Conservation (phyloP, 2,329 filamentous ascomycete species). For the Aureobasidium musti region DNA sequence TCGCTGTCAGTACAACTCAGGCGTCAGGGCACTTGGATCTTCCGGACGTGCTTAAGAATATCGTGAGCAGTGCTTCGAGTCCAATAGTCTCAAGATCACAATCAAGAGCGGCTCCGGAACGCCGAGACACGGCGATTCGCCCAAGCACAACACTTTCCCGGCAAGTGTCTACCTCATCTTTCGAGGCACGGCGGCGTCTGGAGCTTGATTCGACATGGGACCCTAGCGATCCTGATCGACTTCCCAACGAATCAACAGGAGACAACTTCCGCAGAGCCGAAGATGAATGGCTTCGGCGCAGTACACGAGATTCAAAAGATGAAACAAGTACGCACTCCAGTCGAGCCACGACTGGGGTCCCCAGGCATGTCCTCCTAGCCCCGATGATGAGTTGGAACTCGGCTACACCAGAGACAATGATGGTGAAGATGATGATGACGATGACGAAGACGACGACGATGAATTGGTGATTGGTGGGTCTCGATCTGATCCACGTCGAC, state of each 20-base stretch:
- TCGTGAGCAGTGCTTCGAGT: slow-evolving; percentile 38
- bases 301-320: slow-evolving; percentile 41
- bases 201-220: slow-evolving; percentile 32
- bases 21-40: slow-evolving; percentile 62
- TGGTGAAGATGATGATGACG: slow-evolving; percentile 11
- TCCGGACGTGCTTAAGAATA: slow-evolving; percentile 50
- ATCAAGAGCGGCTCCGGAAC: slow-evolving; percentile 31
- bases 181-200: slow-evolving; percentile 33
- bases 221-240: slow-evolving; percentile 32
- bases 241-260: slow-evolving; percentile 38
- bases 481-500: slow-evolving; percentile 11
- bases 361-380: slow-evolving; percentile 50
- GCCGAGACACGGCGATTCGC: slow-evolving; percentile 33
- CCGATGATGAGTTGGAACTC: slow-evolving; percentile 51
- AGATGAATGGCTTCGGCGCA: slow-evolving; percentile 40
- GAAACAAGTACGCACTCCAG: slow-evolving; percentile 36
- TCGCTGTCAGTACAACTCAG: slow-evolving; percentile 63
- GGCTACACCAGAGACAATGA: background rate
- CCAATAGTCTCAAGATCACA: slow-evolving; percentile 35
- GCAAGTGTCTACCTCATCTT: slow-evolving; percentile 33
- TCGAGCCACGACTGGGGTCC: slow-evolving; percentile 36
- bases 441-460: slow-evolving; percentile 6
- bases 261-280: slow-evolving; percentile 41
- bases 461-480: slow-evolving; percentile 4
- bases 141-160: slow-evolving; percentile 33